A percentile compares a stretch with the other conserved stretches of the same genome.
These are phyloP conservation scores for Jaltomata sinuosa DNA, from an alignment of 257 asterid species.

Conservation along the genomic window DNA sequence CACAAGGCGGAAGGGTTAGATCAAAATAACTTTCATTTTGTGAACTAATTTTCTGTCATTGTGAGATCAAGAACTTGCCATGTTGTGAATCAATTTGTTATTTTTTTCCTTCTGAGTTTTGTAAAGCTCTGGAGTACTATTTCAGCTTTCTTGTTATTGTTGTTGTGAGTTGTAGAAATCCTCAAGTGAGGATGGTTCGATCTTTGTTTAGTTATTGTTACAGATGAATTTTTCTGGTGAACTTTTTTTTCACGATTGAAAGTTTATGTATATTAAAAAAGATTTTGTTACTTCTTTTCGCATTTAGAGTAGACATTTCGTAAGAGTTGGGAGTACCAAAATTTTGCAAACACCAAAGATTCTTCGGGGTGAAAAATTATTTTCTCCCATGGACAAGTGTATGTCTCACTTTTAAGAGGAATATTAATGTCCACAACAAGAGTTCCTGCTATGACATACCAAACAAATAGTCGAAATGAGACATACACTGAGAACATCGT, in stretches of 20 bases:
- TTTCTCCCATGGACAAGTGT: too few relatives aligned
- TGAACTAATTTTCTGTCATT: background rate
- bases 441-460: too few relatives aligned
- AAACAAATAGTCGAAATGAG: too few relatives aligned
- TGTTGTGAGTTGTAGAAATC: background rate
- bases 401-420: too few relatives aligned
- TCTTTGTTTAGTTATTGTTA: background rate
- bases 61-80: too few relatives aligned
- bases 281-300: background rate
- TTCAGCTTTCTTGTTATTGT: background rate
- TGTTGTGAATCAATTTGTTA: background rate
- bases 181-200: background rate
- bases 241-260: background rate
- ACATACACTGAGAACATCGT: too few relatives aligned
- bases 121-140: background rate
- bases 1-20: background rate
- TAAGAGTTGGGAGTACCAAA: background rate
- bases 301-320: background rate
- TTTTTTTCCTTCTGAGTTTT: background rate
- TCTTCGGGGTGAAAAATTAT: too few relatives aligned
- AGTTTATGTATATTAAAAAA: background rate
- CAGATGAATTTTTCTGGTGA: background rate
- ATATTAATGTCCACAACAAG: too few relatives aligned
- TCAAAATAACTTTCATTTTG: background rate
- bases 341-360: too few relatives aligned